phyloP scores from a whole-genome alignment of 1,284 basidiomycete species.

The Leccinum griseonigrum region DNA sequence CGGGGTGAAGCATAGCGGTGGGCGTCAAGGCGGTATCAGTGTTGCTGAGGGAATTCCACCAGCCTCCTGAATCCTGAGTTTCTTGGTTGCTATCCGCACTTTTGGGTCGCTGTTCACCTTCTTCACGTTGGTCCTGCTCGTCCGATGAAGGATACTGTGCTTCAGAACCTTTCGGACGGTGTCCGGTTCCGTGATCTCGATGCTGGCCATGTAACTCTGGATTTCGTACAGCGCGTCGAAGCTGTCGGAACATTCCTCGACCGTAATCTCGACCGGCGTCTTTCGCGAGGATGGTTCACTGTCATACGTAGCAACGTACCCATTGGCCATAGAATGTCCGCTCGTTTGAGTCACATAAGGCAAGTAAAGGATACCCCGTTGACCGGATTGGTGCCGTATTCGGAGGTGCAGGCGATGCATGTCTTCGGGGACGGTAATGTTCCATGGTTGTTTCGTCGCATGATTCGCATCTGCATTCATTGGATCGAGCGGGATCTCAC shows the following conservation, averaged over 20 bases:
- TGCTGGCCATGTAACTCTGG: too few species aligned
- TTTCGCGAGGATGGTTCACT: conserved; percentile 28
- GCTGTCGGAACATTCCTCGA: conserved; percentile 25
- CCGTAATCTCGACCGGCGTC: conserved; percentile 33
- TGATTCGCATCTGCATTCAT: conserved; percentile 31
- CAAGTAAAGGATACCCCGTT: conserved; percentile 18
- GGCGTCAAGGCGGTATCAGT: conserved; percentile 60
- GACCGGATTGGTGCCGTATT: conserved; percentile 32
- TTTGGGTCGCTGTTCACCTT: conserved; percentile 1
- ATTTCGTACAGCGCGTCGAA: too few species aligned
- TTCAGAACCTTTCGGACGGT: conserved; percentile 20
- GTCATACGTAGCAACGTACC: conserved; percentile 26
- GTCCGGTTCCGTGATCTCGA: too few species aligned
- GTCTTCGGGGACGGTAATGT: conserved; percentile 49
- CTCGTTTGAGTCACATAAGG: conserved; percentile 35
- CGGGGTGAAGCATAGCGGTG: conserved; percentile 60
- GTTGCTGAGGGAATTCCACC: conserved; percentile 61
- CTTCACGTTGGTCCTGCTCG: conserved; percentile 3
- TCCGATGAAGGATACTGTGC: conserved; percentile 2
- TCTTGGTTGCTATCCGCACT: conserved; percentile 17
- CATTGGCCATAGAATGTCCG: conserved; percentile 23
- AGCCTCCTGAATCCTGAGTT: conserved; percentile 41
- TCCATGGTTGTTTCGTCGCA: conserved; percentile 48
- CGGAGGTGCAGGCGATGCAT: conserved; percentile 43
- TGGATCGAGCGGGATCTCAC: conserved; percentile 64